These are phyloP conservation scores for Epicoccum sorghinum DNA, from an alignment of 2,329 filamentous ascomycete genomes.

Conservation along the genomic window DNA sequence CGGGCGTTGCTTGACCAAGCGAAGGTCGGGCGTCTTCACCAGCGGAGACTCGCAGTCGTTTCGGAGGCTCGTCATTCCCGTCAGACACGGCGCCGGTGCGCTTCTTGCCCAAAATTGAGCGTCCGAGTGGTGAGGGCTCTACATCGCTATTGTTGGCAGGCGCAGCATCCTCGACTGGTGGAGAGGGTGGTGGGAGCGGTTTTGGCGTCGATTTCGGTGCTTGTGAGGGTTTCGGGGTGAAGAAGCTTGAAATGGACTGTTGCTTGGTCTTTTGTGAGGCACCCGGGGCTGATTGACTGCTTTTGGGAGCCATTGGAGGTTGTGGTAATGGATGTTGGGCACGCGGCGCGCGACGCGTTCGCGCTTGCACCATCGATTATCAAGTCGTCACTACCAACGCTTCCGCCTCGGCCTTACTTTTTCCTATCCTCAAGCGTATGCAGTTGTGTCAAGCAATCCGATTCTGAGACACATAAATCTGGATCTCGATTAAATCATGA, in stretches of 20 bases:
- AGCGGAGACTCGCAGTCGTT: slow-evolving; percentile 41
- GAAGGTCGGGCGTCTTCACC: slow-evolving; percentile 29
- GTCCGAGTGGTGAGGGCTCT: neutral
- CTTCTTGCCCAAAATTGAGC: slow-evolving; percentile 24
- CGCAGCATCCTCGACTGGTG: slow-evolving; percentile 26
- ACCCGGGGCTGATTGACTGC: slow-evolving; percentile 35
- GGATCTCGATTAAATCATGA: no score
- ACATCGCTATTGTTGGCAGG: slow-evolving; percentile 22
- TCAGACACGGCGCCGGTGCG: slow-evolving; percentile 48
- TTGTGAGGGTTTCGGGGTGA: slow-evolving; percentile 58
- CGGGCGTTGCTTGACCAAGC: slow-evolving; percentile 30
- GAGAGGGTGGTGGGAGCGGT: slow-evolving; percentile 21
- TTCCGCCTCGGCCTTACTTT: no score
- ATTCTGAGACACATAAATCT: no score
- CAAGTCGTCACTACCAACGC: slow-evolving; percentile 32
- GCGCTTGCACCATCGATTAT: slow-evolving; percentile 6
- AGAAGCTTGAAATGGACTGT: slow-evolving; percentile 85
- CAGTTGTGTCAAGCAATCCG: no score
- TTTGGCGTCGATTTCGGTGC: slow-evolving; percentile 21
- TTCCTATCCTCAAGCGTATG: no score
- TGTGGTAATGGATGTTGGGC: neutral
- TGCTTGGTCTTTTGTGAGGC: slow-evolving; percentile 67
- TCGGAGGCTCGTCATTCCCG: slow-evolving; percentile 47
- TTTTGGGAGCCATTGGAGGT: slow-evolving; percentile 47
- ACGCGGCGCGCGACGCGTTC: slow-evolving; percentile 11